Evolutionary conservation across 2,329 filamentous ascomycete genomes (phyloP), one percentile per base, ranked within the genome.

Genomic region (Fusarium veterinarium): DNA sequence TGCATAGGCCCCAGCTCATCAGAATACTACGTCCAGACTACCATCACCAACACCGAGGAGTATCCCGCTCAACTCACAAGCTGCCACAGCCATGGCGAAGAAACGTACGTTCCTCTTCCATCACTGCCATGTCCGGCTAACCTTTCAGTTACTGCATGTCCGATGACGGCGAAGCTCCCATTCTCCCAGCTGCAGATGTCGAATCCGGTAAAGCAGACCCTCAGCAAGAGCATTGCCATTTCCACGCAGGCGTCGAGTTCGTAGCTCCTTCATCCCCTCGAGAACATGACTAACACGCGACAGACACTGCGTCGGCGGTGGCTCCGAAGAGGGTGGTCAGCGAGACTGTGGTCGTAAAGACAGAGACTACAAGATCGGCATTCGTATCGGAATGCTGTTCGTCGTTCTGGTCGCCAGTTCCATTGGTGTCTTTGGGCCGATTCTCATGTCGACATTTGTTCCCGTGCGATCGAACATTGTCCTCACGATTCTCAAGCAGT

Each of bases 241-340:
- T 92, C 80, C 92, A 95, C 75, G 92, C 91, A 7, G 92, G 92
- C 31, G 90, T 94, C 33, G 91, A 93, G 91, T 93, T 82, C 80
- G 89, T 63, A 11, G 9, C 20, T 23, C 11, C 31, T 16, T 14
- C 13, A 7, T n/a, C 8, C 13, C 6, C 6, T 8, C 12, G 9
- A 5, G 8, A 16, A 23, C 3, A 19, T n/a, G 19, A 38, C 65
- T 78, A 48, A 78, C 55, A 19, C 16, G 7, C 5, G 1, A 16
- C 79, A 86, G 86, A 70, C 89, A 93, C 77, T 93, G 91, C 67
- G 85, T 88, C 4, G 85, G 79, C 10, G 83, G 81, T 6, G 59
- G 60, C 16, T 63, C 68, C 5, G 67, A 75, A 80, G 77, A 75
- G 20, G 38, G 56, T 0, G 51, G 51, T 0, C 9, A 12, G 5